Evolutionary conservation across 2,329 filamentous ascomycete genomes (phyloP), one percentile per base, ranked within the genome.

Genomic region (Rasamsonia emersonii): DNA sequence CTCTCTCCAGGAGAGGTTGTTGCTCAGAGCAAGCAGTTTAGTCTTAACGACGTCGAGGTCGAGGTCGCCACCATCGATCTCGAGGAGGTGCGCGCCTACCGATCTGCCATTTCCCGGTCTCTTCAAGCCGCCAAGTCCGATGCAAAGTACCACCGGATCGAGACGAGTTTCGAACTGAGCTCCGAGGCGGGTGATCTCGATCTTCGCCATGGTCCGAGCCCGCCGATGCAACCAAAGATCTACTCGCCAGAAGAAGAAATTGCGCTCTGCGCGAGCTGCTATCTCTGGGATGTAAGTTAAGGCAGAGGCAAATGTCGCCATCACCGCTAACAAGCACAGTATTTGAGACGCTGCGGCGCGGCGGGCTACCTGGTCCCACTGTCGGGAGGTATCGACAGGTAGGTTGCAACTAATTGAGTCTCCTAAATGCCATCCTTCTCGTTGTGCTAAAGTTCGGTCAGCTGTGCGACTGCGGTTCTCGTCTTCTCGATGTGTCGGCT

Each of bases 31-130:
- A 38, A 39, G 10, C 50, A 54, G 25, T 53, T 54, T 36, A 39
- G 39, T 24, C 31, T 41, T 24, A 41, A 68, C 20, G 71, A 76
- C 24, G 75, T 81, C 10, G 76, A 82, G 41, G 73, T 81, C 5
- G 55, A 77, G 6, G 70, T 66, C 4, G 77, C 77, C 2, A 79
- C 75, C 0, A 62, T 81, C 4, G 76, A 81, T 43, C 57, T 82
- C 1, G 82, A 86, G 42, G 76, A 83, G 44, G 79, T 89, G 3
- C 66, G 81, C 5, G 37, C 39, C 18, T 47, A 40, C 34, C 38
- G 46, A 19, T 43, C 38, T 19, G 30, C 46, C 1, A 42, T 47
- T 18, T 50, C 45, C 13, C 41, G 54, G 33, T 47, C 50, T 16
- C 36, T 47, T 9, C 54, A 58, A 37, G 45, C 46, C n/a, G 39